A percentile compares a stretch with the other conserved stretches of the same genome.
phyloP scores from a whole-genome alignment of 305 asterid genomes.

The Rubia occidens region DNA sequence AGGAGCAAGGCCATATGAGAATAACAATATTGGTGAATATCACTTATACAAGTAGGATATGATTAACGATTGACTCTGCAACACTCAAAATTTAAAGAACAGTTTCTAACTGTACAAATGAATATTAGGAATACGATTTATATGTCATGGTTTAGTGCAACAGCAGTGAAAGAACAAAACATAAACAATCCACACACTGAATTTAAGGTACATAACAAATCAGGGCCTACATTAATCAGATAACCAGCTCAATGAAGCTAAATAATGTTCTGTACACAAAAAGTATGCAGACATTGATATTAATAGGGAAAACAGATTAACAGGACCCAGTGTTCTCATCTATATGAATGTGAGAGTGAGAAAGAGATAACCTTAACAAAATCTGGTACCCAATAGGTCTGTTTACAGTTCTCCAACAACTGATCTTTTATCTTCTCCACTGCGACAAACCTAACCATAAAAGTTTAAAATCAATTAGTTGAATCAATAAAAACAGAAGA shows the following conservation, averaged over 20 bases:
- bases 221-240: background rate
- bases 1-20: background rate
- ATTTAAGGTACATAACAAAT: background rate
- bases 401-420: constrained; percentile 72
- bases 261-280: background rate
- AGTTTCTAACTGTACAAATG: background rate
- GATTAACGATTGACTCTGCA: background rate
- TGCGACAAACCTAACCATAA: constrained; percentile 52
- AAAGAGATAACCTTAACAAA: constrained; percentile 53
- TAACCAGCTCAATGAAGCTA: background rate
- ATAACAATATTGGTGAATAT: background rate
- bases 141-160: background rate
- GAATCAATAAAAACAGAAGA: background rate
- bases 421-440: constrained; percentile 92
- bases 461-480: constrained; percentile 1
- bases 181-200: background rate
- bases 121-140: background rate
- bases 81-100: background rate
- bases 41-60: background rate
- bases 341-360: background rate
- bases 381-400: constrained; percentile 94
- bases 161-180: background rate
- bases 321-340: background rate
- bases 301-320: background rate
- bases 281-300: background rate